Evolutionary conservation across 1,284 basidiomycete species (phyloP).

Genomic region (Cystobasidium sp.): DNA sequence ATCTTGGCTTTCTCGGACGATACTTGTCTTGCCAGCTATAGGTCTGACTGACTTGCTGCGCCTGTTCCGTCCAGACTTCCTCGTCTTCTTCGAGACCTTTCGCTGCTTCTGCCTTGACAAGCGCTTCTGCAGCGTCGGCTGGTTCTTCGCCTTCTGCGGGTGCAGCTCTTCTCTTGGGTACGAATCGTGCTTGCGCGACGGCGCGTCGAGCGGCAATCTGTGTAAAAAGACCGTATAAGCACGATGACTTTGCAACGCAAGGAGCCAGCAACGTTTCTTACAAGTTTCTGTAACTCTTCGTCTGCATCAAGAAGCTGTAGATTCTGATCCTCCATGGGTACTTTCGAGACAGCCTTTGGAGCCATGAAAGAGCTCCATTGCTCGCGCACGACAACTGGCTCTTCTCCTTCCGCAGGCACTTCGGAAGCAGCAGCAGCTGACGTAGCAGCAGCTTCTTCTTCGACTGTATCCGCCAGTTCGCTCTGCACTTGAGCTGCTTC

Average conservation of each 20-base stretch:
- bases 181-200: slow-evolving; percentile 80
- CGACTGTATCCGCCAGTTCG: slow-evolving; percentile 82
- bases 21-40: slow-evolving; percentile 99
- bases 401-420: slow-evolving; percentile 47
- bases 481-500: slow-evolving; percentile 90
- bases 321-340: slow-evolving; percentile 67
- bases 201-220: slow-evolving; percentile 76
- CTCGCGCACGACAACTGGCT: slow-evolving; percentile 60
- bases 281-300: slow-evolving; percentile 71
- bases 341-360: slow-evolving; percentile 58
- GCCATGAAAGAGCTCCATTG: slow-evolving; percentile 82
- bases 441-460: slow-evolving; percentile 42
- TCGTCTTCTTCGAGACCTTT: slow-evolving; percentile 93
- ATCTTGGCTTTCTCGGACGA: slow-evolving; percentile 94
- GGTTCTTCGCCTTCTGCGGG: slow-evolving; percentile 35
- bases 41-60: slow-evolving; percentile 75
- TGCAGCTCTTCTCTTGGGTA: slow-evolving; percentile 65
- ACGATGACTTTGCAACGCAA: background rate
- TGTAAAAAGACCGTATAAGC: background rate
- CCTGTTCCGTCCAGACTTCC: slow-evolving; percentile 88
- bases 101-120: slow-evolving; percentile 75
- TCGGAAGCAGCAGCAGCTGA: slow-evolving; percentile 17
- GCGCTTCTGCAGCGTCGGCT: slow-evolving; percentile 56
- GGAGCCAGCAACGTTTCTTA: slow-evolving; percentile 53
- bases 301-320: slow-evolving; percentile 73